Conservation (phyloP, 768 basidiomycete species). For the Tylopilus rubrobrunneus region DNA sequence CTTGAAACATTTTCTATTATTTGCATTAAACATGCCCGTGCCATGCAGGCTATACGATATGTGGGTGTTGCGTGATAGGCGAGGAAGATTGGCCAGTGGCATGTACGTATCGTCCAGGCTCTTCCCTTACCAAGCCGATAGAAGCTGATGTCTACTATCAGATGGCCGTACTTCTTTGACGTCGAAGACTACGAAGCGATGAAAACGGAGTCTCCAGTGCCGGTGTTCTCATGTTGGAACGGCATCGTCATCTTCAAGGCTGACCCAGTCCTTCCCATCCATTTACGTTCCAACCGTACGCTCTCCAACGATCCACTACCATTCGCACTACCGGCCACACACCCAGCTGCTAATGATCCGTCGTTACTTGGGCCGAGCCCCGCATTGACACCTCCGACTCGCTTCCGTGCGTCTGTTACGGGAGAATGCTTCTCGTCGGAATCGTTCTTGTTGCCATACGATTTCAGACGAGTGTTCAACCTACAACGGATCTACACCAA, state of each 20-base stretch:
- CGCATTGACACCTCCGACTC: slow-evolving; percentile 16
- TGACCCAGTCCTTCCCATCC: slow-evolving; percentile 39
- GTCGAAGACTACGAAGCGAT: slow-evolving; percentile 33
- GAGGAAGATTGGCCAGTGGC: slow-evolving; percentile 11
- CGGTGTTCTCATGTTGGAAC: slow-evolving; percentile 46
- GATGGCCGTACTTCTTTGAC: slow-evolving; percentile 44
- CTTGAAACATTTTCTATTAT: not conserved
- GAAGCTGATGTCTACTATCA: not conserved
- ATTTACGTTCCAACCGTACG: slow-evolving; percentile 35
- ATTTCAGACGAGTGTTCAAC: slow-evolving; percentile 37
- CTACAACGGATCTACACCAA: slow-evolving; percentile 36
- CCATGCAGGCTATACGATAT: slow-evolving; percentile 16
- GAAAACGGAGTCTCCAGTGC: slow-evolving; percentile 37
- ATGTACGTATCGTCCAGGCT: slow-evolving; percentile 5
- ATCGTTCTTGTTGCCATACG: slow-evolving; percentile 41
- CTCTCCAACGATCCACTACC: slow-evolving; percentile 33
- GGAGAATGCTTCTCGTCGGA: slow-evolving; percentile 31
- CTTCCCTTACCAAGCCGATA: not conserved
- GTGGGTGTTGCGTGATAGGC: slow-evolving; percentile 24
- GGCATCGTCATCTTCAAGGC: slow-evolving; percentile 40
- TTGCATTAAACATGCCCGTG: not conserved
- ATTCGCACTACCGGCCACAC: slow-evolving; percentile 7
- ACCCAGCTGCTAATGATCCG: slow-evolving; percentile 11
- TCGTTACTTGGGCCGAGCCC: slow-evolving; percentile 17
- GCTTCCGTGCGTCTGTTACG: slow-evolving; percentile 17